Conservation (phyloP, 768 basidiomycete genomes). For the Serendipita sp. region DNA sequence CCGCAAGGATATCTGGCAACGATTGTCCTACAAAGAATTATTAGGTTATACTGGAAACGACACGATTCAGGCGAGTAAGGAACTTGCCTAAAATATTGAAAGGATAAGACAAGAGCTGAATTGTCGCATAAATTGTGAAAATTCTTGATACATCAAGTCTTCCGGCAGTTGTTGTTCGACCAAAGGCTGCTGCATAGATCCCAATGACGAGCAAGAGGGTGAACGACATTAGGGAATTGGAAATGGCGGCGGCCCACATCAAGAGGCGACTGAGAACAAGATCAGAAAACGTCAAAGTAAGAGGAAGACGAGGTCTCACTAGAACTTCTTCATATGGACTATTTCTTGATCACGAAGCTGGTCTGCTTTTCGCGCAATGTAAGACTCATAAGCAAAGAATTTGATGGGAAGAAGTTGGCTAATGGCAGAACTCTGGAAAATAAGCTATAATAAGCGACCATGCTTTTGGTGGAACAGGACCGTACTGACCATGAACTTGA, state of each 20-base stretch:
- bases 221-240: neutral
- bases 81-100: conserved; percentile 3
- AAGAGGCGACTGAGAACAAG: neutral
- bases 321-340: neutral
- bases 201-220: conserved; percentile 1
- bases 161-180: neutral
- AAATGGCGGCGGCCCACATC: neutral
- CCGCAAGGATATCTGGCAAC: neutral
- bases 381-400: conserved; percentile 2
- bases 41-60: neutral
- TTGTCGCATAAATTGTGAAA: neutral
- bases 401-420: neutral
- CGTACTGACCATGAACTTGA: conserved; percentile 4
- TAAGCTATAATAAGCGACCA: neutral
- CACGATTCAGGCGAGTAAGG: too few relatives aligned
- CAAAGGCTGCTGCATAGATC: neutral
- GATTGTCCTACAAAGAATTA: neutral
- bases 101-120: neutral
- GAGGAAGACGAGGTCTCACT: neutral
- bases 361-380: neutral
- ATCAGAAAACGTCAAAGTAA: neutral
- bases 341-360: neutral
- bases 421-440: neutral
- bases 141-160: neutral
- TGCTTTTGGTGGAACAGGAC: neutral